These are phyloP conservation scores for Stagonosporopsis cucurbitacearum DNA, from an alignment of 2,329 filamentous ascomycete species.

Conservation along the genomic window DNA sequence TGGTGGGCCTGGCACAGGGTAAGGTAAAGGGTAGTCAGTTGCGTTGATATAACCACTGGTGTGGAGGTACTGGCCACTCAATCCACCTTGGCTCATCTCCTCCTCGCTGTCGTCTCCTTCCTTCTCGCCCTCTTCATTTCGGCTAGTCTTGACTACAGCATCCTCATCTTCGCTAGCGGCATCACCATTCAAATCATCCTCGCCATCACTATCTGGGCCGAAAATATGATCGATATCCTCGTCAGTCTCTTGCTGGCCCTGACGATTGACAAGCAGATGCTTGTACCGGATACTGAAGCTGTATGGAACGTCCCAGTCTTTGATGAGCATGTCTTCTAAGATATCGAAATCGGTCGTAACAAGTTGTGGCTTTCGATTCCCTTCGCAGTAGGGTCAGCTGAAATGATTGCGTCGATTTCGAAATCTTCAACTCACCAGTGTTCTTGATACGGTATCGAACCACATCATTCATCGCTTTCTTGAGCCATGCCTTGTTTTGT, in stretches of 20 bases:
- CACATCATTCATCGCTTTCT: constrained; percentile 35
- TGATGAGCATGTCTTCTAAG: constrained; percentile 41
- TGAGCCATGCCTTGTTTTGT: constrained; percentile 29
- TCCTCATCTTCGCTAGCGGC: constrained; percentile 12
- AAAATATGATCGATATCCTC: constrained; percentile 35
- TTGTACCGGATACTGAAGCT: constrained; percentile 42
- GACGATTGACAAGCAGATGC: constrained; percentile 35
- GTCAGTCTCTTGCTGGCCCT: constrained; percentile 24
- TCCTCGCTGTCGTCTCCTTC: neutral
- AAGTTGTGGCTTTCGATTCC: constrained; percentile 42
- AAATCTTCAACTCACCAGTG: constrained; percentile 18
- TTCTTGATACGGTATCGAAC: constrained; percentile 41
- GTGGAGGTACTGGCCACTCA: constrained; percentile 10
- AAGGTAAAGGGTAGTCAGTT: constrained; percentile 1
- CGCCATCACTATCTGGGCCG: constrained; percentile 4
- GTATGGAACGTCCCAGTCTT: constrained; percentile 30
- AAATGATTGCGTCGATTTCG: neutral
- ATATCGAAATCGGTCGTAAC: constrained; percentile 44
- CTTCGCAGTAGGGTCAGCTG: neutral
- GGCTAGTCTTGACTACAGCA: neutral
- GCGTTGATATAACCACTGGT: constrained; percentile 18
- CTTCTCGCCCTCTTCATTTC: constrained; percentile 1
- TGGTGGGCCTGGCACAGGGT: neutral
- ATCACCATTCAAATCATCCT: constrained; percentile 15
- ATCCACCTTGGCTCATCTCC: constrained; percentile 7